phyloP scores from a whole-genome alignment of 441 rosid species.

The Flueggea neowawraea region DNA sequence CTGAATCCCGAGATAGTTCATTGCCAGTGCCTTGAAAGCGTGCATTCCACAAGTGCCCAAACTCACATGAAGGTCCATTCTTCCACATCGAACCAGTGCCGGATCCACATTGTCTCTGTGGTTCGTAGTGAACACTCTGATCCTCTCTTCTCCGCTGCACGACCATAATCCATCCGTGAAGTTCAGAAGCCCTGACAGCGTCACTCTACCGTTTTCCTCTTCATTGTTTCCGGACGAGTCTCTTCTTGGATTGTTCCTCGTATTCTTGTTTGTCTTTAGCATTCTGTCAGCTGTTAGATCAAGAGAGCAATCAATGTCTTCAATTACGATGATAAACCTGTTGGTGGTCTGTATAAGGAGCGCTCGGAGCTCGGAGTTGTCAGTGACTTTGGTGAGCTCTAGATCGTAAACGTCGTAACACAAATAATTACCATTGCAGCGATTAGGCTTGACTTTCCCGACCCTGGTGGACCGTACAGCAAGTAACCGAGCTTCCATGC shows the following conservation, averaged over 20 bases:
- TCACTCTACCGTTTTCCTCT: conserved; percentile 32
- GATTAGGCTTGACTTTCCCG: conserved; percentile 39
- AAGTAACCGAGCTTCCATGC: conserved; percentile 43
- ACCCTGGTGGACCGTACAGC: conserved; percentile 38
- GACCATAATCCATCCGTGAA: conserved; percentile 48
- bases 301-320: conserved; percentile 41
- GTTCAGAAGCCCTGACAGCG: conserved; percentile 41
- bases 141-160: conserved; percentile 42
- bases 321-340: conserved; percentile 39
- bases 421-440: conserved; percentile 43
- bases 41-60: conserved; percentile 32
- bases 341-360: conserved; percentile 37
- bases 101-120: conserved; percentile 40
- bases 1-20: conserved; percentile 29
- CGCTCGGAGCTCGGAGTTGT: conserved; percentile 43
- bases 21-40: conserved; percentile 32
- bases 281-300: conserved; percentile 39
- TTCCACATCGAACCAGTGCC: conserved; percentile 33
- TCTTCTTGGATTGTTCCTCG: neutral
- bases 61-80: conserved; percentile 44
- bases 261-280: conserved; percentile 10
- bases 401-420: conserved; percentile 44
- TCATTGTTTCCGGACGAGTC: conserved; percentile 2
- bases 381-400: conserved; percentile 41
- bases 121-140: conserved; percentile 43